Percentiles rank a stretch among this genome's conserved stretches.
Evolutionary conservation across 768 basidiomycete genomes (phyloP).

Genomic region (Solioccasus polychromus): DNA sequence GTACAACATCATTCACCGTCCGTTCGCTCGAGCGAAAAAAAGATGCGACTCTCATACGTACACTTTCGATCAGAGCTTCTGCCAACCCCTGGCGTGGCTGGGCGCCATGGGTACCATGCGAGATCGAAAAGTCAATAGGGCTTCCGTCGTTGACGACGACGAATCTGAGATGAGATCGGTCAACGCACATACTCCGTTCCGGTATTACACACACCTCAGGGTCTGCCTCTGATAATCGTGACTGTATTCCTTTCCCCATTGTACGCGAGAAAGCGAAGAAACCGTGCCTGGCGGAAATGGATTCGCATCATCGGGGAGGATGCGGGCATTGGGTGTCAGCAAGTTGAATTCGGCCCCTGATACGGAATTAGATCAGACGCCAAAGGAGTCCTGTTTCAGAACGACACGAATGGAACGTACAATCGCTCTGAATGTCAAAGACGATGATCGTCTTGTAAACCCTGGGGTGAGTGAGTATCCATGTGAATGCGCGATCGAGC

Average conservation of each 20-base stretch:
- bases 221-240: slow-evolving; percentile 1
- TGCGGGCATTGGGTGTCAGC: not conserved
- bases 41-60: too few species aligned
- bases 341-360: slow-evolving; percentile 8
- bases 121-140: slow-evolving; percentile 3
- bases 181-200: not conserved
- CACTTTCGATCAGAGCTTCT: slow-evolving; percentile 1
- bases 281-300: not conserved
- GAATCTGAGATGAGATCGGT: not conserved
- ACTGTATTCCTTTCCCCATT: slow-evolving; percentile 2
- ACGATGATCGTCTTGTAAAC: not conserved
- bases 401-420: too few species aligned
- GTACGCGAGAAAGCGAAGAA: not conserved
- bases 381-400: too few species aligned
- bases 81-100: slow-evolving; percentile 5
- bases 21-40: too few species aligned
- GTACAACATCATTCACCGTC: too few species aligned
- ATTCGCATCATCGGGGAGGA: not conserved
- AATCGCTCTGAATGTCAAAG: slow-evolving; percentile 9
- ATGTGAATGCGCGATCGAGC: slow-evolving; percentile 1
- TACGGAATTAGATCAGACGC: too few species aligned
- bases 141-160: slow-evolving; percentile 4
- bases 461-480: slow-evolving; percentile 2
- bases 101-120: too few species aligned
- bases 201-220: slow-evolving; percentile 2